A percentile compares a stretch with the other conserved stretches of the same genome.
These are phyloP conservation scores for Globisporangium echinulatum DNA, from an alignment of 352 stramenopile genomes.

Conservation along the genomic window DNA sequence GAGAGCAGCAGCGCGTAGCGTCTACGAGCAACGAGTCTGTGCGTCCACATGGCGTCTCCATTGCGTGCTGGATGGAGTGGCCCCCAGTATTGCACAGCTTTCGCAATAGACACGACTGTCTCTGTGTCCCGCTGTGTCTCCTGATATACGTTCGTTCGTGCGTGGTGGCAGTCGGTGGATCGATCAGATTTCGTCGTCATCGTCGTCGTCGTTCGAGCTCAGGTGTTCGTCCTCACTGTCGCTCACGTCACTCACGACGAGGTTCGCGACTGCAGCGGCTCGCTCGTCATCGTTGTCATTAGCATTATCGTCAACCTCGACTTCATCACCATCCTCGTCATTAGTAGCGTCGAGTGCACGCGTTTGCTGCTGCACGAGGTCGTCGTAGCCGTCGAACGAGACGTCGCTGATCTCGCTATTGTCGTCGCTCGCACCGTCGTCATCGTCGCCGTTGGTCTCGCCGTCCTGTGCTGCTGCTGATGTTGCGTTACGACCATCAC, in stretches of 20 bases:
- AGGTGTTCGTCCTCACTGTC: conserved; percentile 21
- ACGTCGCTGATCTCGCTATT: conserved; percentile 80
- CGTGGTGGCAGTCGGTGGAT: neutral
- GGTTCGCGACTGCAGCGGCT: conserved; percentile 23
- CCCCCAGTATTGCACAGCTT: neutral
- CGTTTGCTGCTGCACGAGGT: conserved; percentile 30
- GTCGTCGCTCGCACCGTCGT: conserved; percentile 26
- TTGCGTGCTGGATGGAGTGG: neutral
- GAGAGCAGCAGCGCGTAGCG: neutral
- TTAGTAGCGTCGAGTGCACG: neutral
- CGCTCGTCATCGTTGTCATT: conserved; percentile 14
- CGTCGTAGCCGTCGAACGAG: conserved; percentile 56
- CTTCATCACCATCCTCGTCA: conserved; percentile 9
- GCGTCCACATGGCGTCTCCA: neutral
- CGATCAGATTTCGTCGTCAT: conserved; percentile 58
- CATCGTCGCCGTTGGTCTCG: conserved; percentile 6
- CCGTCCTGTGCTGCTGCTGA: neutral
- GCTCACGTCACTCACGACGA: conserved; percentile 49
- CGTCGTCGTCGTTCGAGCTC: conserved; percentile 31
- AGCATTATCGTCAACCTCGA: conserved; percentile 25
- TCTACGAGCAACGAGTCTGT: conserved; percentile 3
- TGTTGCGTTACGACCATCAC: no score
- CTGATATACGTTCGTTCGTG: no score
- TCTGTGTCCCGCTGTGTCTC: neutral
- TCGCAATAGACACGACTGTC: conserved; percentile 16